Percentiles rank a stretch among this genome's conserved stretches.
Conservation (phyloP, 1,284 basidiomycete species). For the Athelia psychrophila region DNA sequence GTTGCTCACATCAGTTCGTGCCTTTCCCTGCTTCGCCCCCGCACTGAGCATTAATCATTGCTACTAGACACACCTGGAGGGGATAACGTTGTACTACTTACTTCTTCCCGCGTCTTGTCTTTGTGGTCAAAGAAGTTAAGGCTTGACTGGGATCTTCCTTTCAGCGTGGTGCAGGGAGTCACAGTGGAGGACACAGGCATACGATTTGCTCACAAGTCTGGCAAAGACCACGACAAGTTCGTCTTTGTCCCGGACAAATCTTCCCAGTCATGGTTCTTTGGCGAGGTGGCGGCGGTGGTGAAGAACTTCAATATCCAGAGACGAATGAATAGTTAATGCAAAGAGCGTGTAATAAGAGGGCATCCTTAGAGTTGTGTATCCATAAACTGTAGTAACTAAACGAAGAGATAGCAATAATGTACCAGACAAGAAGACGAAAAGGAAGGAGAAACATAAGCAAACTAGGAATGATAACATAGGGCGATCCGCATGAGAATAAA, state of each 20-base stretch:
- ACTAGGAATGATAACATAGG: conserved; percentile 1
- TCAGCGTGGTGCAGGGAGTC: conserved; percentile 85
- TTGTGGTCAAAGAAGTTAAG: conserved; percentile 86
- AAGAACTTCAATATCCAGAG: conserved; percentile 69
- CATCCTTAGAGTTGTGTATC: conserved; percentile 1
- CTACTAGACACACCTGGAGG: conserved; percentile 67
- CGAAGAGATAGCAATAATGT: conserved; percentile 1
- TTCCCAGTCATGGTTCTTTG: conserved; percentile 77
- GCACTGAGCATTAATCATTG: conserved; percentile 5
- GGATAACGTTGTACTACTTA: conserved; percentile 85
- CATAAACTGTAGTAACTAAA: not conserved
- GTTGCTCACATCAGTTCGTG: conserved; percentile 86
- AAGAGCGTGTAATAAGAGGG: conserved; percentile 18
- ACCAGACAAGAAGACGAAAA: conserved; percentile 7
- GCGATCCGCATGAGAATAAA: not conserved
- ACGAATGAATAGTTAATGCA: conserved; percentile 57
- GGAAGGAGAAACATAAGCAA: conserved; percentile 7
- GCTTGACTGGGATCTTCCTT: conserved; percentile 91
- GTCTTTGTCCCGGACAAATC: conserved; percentile 73
- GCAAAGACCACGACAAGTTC: conserved; percentile 71
- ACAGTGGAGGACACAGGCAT: conserved; percentile 89
- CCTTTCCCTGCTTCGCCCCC: not conserved
- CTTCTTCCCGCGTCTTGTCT: conserved; percentile 75
- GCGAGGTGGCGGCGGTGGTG: conserved; percentile 68
- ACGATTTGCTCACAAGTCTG: conserved; percentile 76